A percentile compares a stretch with the other conserved stretches of the same genome.
These are phyloP conservation scores for Adansonia grandidieri DNA, from an alignment of 441 rosid species.

Conservation along the genomic window DNA sequence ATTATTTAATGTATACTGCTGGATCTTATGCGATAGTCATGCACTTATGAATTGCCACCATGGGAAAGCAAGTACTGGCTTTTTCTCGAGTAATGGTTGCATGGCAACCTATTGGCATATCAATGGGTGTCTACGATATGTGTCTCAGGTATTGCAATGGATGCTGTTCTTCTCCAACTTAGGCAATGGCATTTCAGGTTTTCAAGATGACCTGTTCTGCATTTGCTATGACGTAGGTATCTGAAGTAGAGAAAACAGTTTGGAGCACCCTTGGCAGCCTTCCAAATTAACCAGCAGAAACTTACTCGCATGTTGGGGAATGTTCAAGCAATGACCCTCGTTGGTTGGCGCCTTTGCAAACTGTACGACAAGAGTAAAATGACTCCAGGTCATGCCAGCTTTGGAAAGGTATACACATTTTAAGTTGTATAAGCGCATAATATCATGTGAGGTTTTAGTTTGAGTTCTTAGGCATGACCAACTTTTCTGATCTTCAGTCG, in stretches of 20 bases:
- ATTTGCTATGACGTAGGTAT: conserved; percentile 54
- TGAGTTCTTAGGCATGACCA: conserved; percentile 5
- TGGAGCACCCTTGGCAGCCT: conserved; percentile 95
- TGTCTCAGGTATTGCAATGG: conserved; percentile 74
- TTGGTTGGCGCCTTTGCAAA: conserved; percentile 98
- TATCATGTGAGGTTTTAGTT: not conserved
- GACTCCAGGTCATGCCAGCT: conserved; percentile 96
- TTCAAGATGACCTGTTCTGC: not conserved
- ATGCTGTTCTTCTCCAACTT: not conserved
- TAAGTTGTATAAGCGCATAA: not conserved
- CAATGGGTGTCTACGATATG: conserved; percentile 96
- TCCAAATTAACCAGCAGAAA: conserved; percentile 90
- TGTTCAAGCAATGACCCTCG: conserved; percentile 85
- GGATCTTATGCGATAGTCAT: not conserved
- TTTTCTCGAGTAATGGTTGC: conserved; percentile 94
- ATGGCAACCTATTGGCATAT: conserved; percentile 94
- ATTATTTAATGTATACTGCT: not conserved
- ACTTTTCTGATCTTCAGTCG: conserved; percentile 46
- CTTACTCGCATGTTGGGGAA: conserved; percentile 87
- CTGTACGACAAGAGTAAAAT: conserved; percentile 75
- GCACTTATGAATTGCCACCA: conserved; percentile 11
- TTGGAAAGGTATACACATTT: conserved; percentile 74
- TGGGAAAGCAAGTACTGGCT: conserved; percentile 68
- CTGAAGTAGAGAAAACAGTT: conserved; percentile 92
- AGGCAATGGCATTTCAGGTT: not conserved